Base-by-base conservation (phyloP, 2,329 filamentous ascomycete genomes). In the Diaporthe vaccinii region DNA sequence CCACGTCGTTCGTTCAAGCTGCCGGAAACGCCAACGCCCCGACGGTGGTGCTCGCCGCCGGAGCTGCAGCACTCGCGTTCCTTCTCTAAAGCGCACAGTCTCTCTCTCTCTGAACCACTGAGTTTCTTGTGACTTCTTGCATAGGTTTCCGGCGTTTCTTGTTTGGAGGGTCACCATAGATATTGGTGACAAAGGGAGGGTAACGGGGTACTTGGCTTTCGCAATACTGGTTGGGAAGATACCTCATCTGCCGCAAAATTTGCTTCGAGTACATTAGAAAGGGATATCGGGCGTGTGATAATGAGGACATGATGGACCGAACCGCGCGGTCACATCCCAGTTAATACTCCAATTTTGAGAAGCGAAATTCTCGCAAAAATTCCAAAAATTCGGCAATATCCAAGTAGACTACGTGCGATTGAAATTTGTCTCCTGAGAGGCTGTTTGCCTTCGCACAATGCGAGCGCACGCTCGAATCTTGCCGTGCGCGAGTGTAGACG, bases 41-140 rank as follows among this genome's bases (percentile, higher is more conserved):
- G n/a, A 72, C 36, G 20, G 5, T 69, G 10, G 25, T 73, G 22
- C 72, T 76, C 17, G 73, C 67, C 10, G 51, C 49, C 15, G 75
- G 69, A 36, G 55, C 57, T 39, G 74, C 74, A 17, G 74, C 71
- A 2, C 67, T 76, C 20, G 75, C 58, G n/a, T 72, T 71, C 74
- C 28, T 73, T n/a, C 25, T 75, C 10, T 77, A 61, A 57, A n/a
- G 10, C 36, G 12, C 36, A 39, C 1, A 39, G 36, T 39, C 36
- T 39, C 36, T 39, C 36, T 39, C 36, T 31, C 25, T 75, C 10
- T 75, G 57, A 57, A n/a, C 20, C 20, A 49, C 15, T 25, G 25
- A 31, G 15, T 6, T 58, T 57, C 34, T 39, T n/a, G 51, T 10
- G 25, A 22, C 10, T 39, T 70, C 17, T 58, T n/a, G 34, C 51